phyloP scores from a whole-genome alignment of 176 grass and related monocot genomes.

The Oryza coarctata region DNA sequence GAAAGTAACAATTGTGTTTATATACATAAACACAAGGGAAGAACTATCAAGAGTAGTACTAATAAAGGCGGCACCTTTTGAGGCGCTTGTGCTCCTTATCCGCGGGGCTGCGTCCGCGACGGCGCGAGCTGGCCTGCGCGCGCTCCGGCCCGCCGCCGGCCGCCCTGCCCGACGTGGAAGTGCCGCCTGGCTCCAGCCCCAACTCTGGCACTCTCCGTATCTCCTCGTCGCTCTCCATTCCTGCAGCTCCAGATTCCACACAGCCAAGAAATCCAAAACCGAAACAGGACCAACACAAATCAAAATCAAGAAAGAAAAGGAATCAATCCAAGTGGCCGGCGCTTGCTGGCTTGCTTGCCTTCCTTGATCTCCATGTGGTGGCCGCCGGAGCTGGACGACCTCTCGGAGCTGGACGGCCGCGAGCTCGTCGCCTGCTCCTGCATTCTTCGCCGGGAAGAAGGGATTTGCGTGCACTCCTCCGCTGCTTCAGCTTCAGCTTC shows the following conservation, averaged over 20 bases:
- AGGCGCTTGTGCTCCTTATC: slow-evolving; percentile 97
- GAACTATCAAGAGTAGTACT: neutral
- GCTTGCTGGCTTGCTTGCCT: slow-evolving; percentile 37
- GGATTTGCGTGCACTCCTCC: neutral
- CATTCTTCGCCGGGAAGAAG: slow-evolving; percentile 34
- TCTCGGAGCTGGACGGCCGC: slow-evolving; percentile 87
- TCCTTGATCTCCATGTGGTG: slow-evolving; percentile 72
- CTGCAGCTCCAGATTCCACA: slow-evolving; percentile 23
- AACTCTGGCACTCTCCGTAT: slow-evolving; percentile 70
- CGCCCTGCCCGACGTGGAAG: slow-evolving; percentile 57
- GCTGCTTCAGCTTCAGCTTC: slow-evolving; percentile 13
- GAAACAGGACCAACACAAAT: neutral
- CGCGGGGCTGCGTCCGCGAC: slow-evolving; percentile 56
- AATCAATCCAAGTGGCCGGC: neutral
- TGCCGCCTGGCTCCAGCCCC: slow-evolving; percentile 45
- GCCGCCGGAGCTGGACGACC: slow-evolving; percentile 87
- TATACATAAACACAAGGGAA: neutral
- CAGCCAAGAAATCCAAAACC: neutral
- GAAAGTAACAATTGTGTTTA: neutral
- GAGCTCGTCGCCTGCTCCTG: slow-evolving; percentile 78
- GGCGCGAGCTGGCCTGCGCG: slow-evolving; percentile 43
- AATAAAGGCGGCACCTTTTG: slow-evolving; percentile 52
- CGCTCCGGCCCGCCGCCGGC: slow-evolving; percentile 37
- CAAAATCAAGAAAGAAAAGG: neutral
- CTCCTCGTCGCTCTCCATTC: slow-evolving; percentile 86